Evolutionary conservation across 2,329 filamentous ascomycete genomes (phyloP).

Genomic region (Geosmithia flava): DNA sequence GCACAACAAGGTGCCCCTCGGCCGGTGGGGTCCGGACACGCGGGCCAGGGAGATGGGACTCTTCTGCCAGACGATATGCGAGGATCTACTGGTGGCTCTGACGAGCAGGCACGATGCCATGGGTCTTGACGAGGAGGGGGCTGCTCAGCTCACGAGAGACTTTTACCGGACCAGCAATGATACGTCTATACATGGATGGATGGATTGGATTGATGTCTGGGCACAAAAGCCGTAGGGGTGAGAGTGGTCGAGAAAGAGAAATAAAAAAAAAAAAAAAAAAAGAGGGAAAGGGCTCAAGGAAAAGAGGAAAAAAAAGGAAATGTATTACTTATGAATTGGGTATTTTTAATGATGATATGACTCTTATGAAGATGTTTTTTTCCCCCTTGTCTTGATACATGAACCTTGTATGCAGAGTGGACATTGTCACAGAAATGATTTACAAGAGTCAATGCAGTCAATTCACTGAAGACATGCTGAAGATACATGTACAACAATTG

Average conservation of each 20-base stretch:
- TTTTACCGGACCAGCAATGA: conserved; percentile 18
- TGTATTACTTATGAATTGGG: background rate
- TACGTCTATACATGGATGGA: conserved; percentile 16
- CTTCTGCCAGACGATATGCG: conserved; percentile 19
- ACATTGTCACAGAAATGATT: no score
- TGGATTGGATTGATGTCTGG: conserved; percentile 23
- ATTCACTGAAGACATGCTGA: no score
- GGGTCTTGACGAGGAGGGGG: conserved; percentile 19
- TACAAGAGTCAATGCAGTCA: no score
- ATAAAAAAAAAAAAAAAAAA: no score
- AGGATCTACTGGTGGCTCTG: conserved; percentile 21
- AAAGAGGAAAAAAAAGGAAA: conserved; percentile 5
- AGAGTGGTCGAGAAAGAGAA: no score
- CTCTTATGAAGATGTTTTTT: no score
- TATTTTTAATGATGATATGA: no score
- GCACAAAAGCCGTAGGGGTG: conserved; percentile 19
- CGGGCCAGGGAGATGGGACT: conserved; percentile 23
- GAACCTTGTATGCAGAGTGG: no score
- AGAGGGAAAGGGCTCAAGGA: no score
- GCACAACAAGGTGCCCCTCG: conserved; percentile 18
- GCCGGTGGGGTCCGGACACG: conserved; percentile 22
- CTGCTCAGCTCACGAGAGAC: conserved; percentile 15
- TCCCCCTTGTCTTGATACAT: no score
- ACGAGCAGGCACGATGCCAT: conserved; percentile 17
- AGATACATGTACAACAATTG: no score